A percentile compares a stretch with the other conserved stretches of the same genome.
These are phyloP conservation scores for Mycena citricolor DNA, from an alignment of 1,284 basidiomycete genomes.

Conservation along the genomic window DNA sequence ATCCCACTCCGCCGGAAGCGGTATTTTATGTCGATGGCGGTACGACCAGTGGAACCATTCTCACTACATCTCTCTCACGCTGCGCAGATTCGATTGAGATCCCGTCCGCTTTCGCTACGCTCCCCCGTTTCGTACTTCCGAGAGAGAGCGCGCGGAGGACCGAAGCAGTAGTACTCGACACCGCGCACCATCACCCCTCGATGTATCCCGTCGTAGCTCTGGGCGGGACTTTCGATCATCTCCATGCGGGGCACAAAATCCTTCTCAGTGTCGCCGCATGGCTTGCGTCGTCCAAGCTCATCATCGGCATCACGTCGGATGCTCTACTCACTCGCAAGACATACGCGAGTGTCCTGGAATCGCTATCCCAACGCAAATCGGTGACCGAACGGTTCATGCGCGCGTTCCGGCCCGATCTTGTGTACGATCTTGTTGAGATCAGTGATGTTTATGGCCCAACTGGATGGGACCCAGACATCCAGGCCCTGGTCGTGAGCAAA, in stretches of 20 bases:
- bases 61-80: neutral
- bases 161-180: too few relatives aligned
- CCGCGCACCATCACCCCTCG: conserved; percentile 26
- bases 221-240: conserved; percentile 89
- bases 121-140: conserved; percentile 30
- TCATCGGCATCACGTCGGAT: conserved; percentile 88
- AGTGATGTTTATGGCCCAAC: conserved; percentile 88
- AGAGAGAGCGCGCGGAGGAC: too few relatives aligned
- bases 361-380: conserved; percentile 54
- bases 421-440: conserved; percentile 69
- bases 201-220: conserved; percentile 57
- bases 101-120: conserved; percentile 35
- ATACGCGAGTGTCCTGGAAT: conserved; percentile 70
- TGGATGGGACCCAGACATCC: conserved; percentile 77
- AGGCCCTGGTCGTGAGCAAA: conserved; percentile 83
- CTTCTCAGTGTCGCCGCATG: conserved; percentile 89
- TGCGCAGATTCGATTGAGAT: conserved; percentile 30
- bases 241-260: conserved; percentile 98
- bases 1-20: conserved; percentile 41
- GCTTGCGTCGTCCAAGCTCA: conserved; percentile 76
- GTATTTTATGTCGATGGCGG: conserved; percentile 53
- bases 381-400: conserved; percentile 63
- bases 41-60: conserved; percentile 27
- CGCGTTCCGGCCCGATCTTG: conserved; percentile 64
- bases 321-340: conserved; percentile 74